A percentile compares a stretch with the other conserved stretches of the same genome.
phyloP scores from a whole-genome alignment of 1,139 yeast species.

The Pichia sp. region DNA sequence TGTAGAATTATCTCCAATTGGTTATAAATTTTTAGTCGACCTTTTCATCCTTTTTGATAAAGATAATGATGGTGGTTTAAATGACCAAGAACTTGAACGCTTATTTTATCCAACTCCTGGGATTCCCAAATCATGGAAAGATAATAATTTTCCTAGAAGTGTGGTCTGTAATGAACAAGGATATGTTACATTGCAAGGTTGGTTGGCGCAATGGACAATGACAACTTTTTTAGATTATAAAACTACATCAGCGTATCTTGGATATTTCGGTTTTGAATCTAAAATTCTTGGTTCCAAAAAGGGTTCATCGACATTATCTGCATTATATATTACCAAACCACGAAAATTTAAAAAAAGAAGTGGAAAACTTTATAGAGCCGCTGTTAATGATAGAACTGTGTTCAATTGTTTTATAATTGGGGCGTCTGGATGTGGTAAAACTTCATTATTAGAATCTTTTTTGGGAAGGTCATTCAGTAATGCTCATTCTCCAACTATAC shows the following conservation, averaged over 20 bases:
- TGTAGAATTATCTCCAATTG: conserved; percentile 90
- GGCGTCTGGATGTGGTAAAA: conserved; percentile 78
- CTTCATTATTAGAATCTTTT: conserved; percentile 76
- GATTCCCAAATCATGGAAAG: conserved; percentile 79
- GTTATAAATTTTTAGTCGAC: conserved; percentile 87
- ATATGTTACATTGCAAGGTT: conserved; percentile 86
- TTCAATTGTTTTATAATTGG: conserved; percentile 88
- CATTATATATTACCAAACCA: conserved; percentile 77
- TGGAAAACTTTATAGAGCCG: conserved; percentile 59
- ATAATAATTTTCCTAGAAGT: conserved; percentile 76
- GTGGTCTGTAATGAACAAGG: conserved; percentile 89
- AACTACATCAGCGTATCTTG: conserved; percentile 81
- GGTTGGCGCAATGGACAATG: conserved; percentile 98
- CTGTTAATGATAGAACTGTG: conserved; percentile 77
- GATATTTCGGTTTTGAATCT: conserved; percentile 78
- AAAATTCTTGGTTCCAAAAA: conserved; percentile 20
- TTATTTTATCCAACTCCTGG: conserved; percentile 91
- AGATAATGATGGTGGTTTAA: conserved; percentile 93
- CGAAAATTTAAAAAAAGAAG: conserved; percentile 59
- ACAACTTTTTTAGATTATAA: conserved; percentile 81
- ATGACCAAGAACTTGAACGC: conserved; percentile 57
- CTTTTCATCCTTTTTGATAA: conserved; percentile 79
- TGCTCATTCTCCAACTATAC: conserved; percentile 72
- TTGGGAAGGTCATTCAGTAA: conserved; percentile 69
- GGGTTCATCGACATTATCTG: conserved; percentile 33